These are phyloP conservation scores for Ambrosiella cleistominuta DNA, from an alignment of 2,329 filamentous ascomycete species.

Conservation along the genomic window DNA sequence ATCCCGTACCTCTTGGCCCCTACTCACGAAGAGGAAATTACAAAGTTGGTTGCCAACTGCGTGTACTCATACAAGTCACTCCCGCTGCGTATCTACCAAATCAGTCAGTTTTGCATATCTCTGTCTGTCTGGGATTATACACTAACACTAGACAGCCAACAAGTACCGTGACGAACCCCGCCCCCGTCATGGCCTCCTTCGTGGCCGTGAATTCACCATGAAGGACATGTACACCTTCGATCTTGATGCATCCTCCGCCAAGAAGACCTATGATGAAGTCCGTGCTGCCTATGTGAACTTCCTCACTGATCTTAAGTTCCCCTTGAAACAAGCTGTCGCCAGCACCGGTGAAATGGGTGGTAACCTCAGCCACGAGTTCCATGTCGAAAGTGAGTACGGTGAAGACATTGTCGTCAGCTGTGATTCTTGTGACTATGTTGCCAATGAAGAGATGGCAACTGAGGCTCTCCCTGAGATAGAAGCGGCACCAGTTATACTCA, in stretches of 20 bases:
- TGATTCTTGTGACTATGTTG: slow-evolving; percentile 51
- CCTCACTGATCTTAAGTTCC: slow-evolving; percentile 68
- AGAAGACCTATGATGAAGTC: slow-evolving; percentile 65
- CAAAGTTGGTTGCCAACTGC: slow-evolving; percentile 52
- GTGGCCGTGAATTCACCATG: slow-evolving; percentile 88
- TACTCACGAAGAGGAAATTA: slow-evolving; percentile 96
- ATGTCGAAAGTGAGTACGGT: slow-evolving; percentile 60
- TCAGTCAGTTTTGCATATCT: slow-evolving; percentile 35
- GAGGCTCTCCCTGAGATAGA: slow-evolving; percentile 15
- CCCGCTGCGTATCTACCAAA: slow-evolving; percentile 78
- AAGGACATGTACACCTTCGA: slow-evolving; percentile 98
- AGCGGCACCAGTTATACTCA: neutral
- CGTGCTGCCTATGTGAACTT: slow-evolving; percentile 56
- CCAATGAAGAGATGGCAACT: slow-evolving; percentile 71
- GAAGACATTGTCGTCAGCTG: slow-evolving; percentile 78
- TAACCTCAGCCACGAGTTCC: slow-evolving; percentile 84
- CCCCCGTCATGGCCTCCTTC: slow-evolving; percentile 71
- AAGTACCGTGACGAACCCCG: slow-evolving; percentile 91
- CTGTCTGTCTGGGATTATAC: neutral
- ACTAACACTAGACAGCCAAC: slow-evolving; percentile 35
- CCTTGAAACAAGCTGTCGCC: slow-evolving; percentile 69
- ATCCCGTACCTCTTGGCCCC: slow-evolving; percentile 63
- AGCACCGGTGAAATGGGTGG: slow-evolving; percentile 96
- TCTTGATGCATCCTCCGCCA: slow-evolving; percentile 43
- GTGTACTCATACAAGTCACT: slow-evolving; percentile 72